A percentile compares a stretch with the other conserved stretches of the same genome.
Conservation (phyloP, 768 basidiomycete species). For the Pluteus cervinus region DNA sequence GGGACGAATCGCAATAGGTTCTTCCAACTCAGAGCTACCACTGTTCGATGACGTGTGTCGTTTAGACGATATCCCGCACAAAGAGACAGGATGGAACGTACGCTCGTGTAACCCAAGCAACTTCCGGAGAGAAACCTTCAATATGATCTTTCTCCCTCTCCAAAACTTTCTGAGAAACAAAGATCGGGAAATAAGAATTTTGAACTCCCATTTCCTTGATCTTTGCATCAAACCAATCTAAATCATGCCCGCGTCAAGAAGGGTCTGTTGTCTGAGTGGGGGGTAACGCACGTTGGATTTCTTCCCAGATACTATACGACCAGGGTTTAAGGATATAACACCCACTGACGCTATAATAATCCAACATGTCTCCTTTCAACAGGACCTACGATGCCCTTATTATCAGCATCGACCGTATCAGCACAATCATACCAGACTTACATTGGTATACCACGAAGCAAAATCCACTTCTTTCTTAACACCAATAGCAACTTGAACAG, state of each 20-base stretch:
- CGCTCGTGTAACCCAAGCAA: slow-evolving; percentile 99
- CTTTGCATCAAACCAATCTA: slow-evolving; percentile 88
- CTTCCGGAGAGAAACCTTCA: slow-evolving; percentile 98
- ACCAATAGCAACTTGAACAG: slow-evolving; percentile 88
- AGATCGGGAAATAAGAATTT: slow-evolving; percentile 99
- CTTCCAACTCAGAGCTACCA: slow-evolving; percentile 89
- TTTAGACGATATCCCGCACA: not conserved
- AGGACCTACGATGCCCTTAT: slow-evolving; percentile 58
- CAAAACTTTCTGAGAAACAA: slow-evolving; percentile 85
- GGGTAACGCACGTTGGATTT: slow-evolving; percentile 68
- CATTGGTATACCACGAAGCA: slow-evolving; percentile 89
- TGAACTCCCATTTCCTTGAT: slow-evolving; percentile 96
- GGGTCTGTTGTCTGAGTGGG: not conserved
- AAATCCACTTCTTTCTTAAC: slow-evolving; percentile 97
- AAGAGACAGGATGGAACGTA: slow-evolving; percentile 33
- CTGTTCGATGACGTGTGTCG: slow-evolving; percentile 29
- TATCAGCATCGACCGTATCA: slow-evolving; percentile 3
- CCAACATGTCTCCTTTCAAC: slow-evolving; percentile 97
- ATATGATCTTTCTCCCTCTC: slow-evolving; percentile 98
- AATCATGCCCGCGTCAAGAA: too few species aligned
- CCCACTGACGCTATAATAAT: slow-evolving; percentile 97
- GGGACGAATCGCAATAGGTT: slow-evolving; percentile 96
- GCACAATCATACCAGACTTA: slow-evolving; percentile 26
- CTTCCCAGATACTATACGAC: slow-evolving; percentile 97
- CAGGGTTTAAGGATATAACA: slow-evolving; percentile 98